Percentiles rank a stretch among this genome's conserved stretches.
phyloP scores from a whole-genome alignment of 352 stramenopile species.

The Pythium monospermum region DNA sequence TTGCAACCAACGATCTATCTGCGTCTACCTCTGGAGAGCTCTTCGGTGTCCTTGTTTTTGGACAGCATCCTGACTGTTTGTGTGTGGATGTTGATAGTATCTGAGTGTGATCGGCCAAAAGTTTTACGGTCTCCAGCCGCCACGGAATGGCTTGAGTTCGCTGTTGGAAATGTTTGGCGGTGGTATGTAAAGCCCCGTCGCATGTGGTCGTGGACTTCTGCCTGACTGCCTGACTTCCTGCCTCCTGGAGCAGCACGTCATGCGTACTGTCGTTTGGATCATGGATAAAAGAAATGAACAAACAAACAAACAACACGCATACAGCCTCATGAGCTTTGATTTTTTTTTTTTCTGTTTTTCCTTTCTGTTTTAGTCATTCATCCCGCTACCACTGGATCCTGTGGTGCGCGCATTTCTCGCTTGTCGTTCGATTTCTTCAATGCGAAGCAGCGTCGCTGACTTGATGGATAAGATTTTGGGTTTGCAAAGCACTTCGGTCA shows the following conservation, averaged over 20 bases:
- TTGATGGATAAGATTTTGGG: slow-evolving; percentile 90
- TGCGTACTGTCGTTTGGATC: too few species aligned
- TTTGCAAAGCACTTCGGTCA: slow-evolving; percentile 85
- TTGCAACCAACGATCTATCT: background rate
- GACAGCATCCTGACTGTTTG: slow-evolving; percentile 5
- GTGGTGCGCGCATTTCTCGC: slow-evolving; percentile 30
- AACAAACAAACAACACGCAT: too few species aligned
- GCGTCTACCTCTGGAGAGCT: background rate
- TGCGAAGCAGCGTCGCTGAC: slow-evolving; percentile 73
- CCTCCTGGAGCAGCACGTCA: too few species aligned
- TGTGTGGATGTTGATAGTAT: slow-evolving; percentile 43
- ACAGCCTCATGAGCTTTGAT: too few species aligned
- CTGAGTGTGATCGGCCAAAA: slow-evolving; percentile 81
- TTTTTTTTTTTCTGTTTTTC: too few species aligned
- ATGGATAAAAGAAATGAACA: too few species aligned
- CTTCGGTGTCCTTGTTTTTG: background rate
- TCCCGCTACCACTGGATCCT: background rate
- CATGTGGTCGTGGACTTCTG: too few species aligned
- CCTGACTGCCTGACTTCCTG: too few species aligned
- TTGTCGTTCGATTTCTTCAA: slow-evolving; percentile 84
- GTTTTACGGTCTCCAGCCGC: slow-evolving; percentile 82
- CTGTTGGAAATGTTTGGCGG: slow-evolving; percentile 82
- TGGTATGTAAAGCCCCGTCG: slow-evolving; percentile 57
- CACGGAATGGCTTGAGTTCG: slow-evolving; percentile 71
- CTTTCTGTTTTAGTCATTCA: too few species aligned